Percentiles rank a stretch among this genome's conserved stretches.
These are phyloP conservation scores for Miscanthus lutarioriparius DNA, from an alignment of 176 grass and related monocot species.

Conservation along the genomic window DNA sequence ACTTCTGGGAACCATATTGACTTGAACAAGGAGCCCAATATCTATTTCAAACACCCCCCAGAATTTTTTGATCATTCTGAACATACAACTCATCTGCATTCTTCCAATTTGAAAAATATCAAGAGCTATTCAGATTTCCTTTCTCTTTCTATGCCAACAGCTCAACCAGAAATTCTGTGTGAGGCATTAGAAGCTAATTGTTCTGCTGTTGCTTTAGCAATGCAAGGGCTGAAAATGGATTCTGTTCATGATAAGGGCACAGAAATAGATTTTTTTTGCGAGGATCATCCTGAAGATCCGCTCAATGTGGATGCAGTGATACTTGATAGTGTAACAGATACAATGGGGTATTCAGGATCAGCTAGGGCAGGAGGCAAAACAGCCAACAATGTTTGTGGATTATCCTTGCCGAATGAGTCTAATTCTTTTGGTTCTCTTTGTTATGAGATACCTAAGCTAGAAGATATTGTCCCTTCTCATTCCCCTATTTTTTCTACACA, in stretches of 20 bases:
- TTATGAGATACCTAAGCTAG: conserved; percentile 70
- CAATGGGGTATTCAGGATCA: neutral
- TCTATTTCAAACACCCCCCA: neutral
- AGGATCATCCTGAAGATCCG: neutral
- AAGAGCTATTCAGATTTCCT: conserved; percentile 45
- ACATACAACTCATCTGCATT: conserved; percentile 13
- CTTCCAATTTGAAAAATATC: conserved; percentile 35
- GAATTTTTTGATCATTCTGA: conserved; percentile 34
- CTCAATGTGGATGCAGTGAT: neutral
- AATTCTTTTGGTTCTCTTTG: conserved; percentile 68
- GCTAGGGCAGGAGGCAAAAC: conserved; percentile 23
- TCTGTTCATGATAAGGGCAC: conserved; percentile 22
- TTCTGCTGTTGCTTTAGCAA: conserved; percentile 36
- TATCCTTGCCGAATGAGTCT: conserved; percentile 30
- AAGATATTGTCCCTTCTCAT: conserved; percentile 40
- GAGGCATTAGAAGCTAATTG: conserved; percentile 21
- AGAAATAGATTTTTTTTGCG: conserved; percentile 24
- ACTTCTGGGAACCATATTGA: conserved; percentile 33
- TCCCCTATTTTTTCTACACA: conserved; percentile 44
- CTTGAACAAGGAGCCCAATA: conserved; percentile 46
- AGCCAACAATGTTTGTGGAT: neutral
- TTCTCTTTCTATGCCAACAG: conserved; percentile 39
- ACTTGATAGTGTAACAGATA: conserved; percentile 1
- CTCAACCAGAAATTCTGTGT: conserved; percentile 34
- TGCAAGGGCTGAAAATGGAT: conserved; percentile 28